Conservation (phyloP, 164 flowering plant species). For the Nymphaea colorata region DNA sequence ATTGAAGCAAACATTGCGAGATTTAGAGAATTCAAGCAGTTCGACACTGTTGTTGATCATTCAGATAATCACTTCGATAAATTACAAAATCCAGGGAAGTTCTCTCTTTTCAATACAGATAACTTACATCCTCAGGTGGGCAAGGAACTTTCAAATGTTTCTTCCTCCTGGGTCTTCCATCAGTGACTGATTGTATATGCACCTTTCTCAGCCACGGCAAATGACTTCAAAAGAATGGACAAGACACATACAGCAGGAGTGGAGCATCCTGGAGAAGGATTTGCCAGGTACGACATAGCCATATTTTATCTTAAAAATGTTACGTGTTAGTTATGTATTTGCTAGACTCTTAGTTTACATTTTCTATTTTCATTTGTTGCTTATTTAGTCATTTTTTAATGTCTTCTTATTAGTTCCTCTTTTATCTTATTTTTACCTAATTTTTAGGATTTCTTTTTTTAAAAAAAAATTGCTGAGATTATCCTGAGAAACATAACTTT, state of each 20-base stretch:
- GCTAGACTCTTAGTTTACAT: too few species aligned
- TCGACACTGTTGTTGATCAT: slow-evolving; percentile 55
- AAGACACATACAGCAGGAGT: slow-evolving; percentile 61
- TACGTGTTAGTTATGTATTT: background rate
- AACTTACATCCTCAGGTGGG: background rate
- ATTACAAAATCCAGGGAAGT: background rate
- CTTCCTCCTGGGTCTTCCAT: background rate
- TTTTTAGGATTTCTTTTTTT: too few species aligned
- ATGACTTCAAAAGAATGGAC: slow-evolving; percentile 34
- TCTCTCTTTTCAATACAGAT: background rate
- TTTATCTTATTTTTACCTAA: too few species aligned
- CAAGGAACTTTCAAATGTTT: background rate
- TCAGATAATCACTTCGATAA: slow-evolving; percentile 55
- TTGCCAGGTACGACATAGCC: slow-evolving; percentile 33
- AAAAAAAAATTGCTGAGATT: too few species aligned
- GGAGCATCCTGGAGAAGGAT: slow-evolving; percentile 62
- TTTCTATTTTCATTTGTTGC: too few species aligned
- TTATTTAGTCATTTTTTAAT: too few species aligned
- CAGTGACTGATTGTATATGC: background rate
- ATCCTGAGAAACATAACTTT: too few species aligned
- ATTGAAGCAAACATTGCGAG: slow-evolving; percentile 8
- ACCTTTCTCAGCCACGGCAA: slow-evolving; percentile 4
- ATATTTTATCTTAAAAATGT: background rate
- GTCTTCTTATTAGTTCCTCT: too few species aligned
- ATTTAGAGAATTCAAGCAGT: slow-evolving; percentile 35